phyloP scores from a whole-genome alignment of 2,329 filamentous ascomycete species.

The Claviceps lovelessii region DNA sequence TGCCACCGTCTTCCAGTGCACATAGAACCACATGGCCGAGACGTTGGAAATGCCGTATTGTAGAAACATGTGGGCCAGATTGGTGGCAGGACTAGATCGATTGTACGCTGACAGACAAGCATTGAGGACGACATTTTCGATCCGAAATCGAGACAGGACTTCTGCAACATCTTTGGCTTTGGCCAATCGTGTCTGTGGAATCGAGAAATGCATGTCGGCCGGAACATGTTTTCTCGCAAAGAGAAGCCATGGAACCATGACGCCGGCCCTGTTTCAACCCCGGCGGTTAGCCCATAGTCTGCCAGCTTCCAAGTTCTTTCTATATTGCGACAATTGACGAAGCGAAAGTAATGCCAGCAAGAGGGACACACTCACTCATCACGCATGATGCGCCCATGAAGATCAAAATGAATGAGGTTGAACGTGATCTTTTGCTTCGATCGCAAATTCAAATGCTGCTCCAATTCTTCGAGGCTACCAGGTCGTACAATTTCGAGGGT shows the following conservation, averaged over 20 bases:
- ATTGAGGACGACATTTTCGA: conserved; percentile 17
- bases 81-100: conserved; percentile 10
- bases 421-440: conserved; percentile 12
- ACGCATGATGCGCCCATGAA: conserved; percentile 14
- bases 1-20: conserved; percentile 15
- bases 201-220: conserved; percentile 6
- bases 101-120: conserved; percentile 17
- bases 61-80: conserved; percentile 16
- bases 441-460: conserved; percentile 10
- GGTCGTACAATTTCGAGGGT: conserved; percentile 14
- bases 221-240: conserved; percentile 12
- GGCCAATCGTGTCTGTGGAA: conserved; percentile 13
- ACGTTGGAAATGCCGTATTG: conserved; percentile 13
- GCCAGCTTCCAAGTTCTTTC: neutral
- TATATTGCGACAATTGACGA: too few relatives aligned
- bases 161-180: conserved; percentile 12
- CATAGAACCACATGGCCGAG: conserved; percentile 18
- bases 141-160: conserved; percentile 11
- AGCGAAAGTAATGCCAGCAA: neutral
- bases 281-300: neutral
- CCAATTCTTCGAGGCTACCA: conserved; percentile 13
- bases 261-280: conserved; percentile 8
- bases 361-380: conserved; percentile 11
- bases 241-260: conserved; percentile 12
- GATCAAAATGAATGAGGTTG: conserved; percentile 16